A percentile compares a stretch with the other conserved stretches of the same genome.
Evolutionary conservation across 495 filamentous ascomycete species (phyloP).

Genomic region (Xylaria curta): DNA sequence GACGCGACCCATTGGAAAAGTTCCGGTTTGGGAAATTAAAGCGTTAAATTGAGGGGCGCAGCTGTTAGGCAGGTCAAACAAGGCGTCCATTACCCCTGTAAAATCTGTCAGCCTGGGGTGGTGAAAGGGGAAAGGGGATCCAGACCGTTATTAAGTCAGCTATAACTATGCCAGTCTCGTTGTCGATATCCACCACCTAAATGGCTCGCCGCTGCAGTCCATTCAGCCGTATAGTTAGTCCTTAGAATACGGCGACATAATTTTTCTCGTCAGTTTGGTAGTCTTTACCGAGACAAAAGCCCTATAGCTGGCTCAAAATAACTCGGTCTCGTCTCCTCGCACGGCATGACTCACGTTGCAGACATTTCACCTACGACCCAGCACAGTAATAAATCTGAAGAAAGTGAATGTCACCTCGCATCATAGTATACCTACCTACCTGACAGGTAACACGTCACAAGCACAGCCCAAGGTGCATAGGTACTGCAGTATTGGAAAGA

Average conservation of each 20-base stretch:
- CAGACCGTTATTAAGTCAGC: background rate
- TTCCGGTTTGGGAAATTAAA: slow-evolving; percentile 20
- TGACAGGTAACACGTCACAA: background rate
- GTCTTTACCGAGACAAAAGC: background rate
- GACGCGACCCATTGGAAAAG: background rate
- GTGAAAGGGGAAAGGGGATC: slow-evolving; percentile 2
- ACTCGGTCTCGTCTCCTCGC: background rate
- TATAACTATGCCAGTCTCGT: background rate
- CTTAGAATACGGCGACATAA: no score
- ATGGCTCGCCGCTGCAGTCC: background rate
- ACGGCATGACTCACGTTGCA: background rate
- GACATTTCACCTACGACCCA: background rate
- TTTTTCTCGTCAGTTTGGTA: background rate
- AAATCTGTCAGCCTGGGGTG: background rate
- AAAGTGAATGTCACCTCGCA: background rate
- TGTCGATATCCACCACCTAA: background rate
- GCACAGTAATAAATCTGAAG: background rate
- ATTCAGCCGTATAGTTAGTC: background rate
- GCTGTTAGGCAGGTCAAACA: slow-evolving; percentile 13
- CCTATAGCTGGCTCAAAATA: background rate
- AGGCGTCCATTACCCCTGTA: background rate
- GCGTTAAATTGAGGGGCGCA: slow-evolving; percentile 19
- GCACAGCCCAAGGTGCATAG: background rate
- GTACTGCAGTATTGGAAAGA: background rate
- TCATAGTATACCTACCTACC: background rate